phyloP scores from a whole-genome alignment of 2,329 filamentous ascomycete species.

The Trichoderma arundinaceum region DNA sequence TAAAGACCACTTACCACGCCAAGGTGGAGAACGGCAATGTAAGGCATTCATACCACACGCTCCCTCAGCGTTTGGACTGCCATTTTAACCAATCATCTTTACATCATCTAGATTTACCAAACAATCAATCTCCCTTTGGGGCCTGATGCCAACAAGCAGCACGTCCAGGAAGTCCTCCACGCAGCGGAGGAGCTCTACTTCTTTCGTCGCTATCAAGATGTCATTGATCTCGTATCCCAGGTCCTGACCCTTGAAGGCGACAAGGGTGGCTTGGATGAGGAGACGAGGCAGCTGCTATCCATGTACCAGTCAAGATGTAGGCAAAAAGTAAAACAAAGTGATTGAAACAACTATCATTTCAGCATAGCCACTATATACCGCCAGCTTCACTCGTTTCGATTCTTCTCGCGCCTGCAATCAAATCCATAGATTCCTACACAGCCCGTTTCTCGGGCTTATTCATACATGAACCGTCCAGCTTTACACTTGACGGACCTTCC shows the following conservation, averaged over 20 bases:
- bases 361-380: conserved; percentile 3
- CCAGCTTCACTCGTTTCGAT: neutral
- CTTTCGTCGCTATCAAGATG: conserved; percentile 54
- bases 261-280: conserved; percentile 49
- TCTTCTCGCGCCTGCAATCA: neutral
- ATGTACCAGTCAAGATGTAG: conserved; percentile 53
- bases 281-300: conserved; percentile 49
- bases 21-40: conserved; percentile 64
- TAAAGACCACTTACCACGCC: conserved; percentile 52
- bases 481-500: neutral
- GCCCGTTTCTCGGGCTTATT: conserved; percentile 10
- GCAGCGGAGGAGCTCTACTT: conserved; percentile 65
- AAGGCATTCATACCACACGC: conserved; percentile 34
- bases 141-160: conserved; percentile 50
- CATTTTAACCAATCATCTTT: neutral
- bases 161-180: conserved; percentile 58
- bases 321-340: conserved; percentile 38
- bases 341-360: conserved; percentile 7
- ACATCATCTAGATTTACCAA: conserved; percentile 50
- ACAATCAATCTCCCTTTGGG: conserved; percentile 50
- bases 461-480: neutral
- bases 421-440: conserved; percentile 1
- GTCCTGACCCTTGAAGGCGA: conserved; percentile 43
- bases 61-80: neutral
- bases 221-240: conserved; percentile 48